Evolutionary conservation across 768 basidiomycete genomes (phyloP).

Genomic region (Pleurotus ostreatus): DNA sequence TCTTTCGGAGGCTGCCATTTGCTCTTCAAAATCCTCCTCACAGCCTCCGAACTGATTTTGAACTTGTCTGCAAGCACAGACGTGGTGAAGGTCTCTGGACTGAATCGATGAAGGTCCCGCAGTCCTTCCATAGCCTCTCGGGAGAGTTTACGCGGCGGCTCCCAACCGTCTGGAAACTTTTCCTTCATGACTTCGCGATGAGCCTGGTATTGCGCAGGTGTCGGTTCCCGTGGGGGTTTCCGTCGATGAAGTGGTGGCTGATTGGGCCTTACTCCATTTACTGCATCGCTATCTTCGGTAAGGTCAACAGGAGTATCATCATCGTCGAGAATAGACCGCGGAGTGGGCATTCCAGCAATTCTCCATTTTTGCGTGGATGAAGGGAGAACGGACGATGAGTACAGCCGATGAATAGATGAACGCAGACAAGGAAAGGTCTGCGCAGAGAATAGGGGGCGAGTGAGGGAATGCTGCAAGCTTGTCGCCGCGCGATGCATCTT

Average conservation of each 20-base stretch:
- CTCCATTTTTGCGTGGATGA: conserved; percentile 32
- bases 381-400: conserved; percentile 2
- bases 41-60: conserved; percentile 76
- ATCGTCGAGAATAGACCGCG: conserved; percentile 46
- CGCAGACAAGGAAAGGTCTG: background rate
- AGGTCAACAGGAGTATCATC: conserved; percentile 41
- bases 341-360: conserved; percentile 31
- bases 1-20: conserved; percentile 62
- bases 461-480: background rate
- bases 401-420: conserved; percentile 4
- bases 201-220: conserved; percentile 43
- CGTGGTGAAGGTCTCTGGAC: conserved; percentile 62
- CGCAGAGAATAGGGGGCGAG: background rate
- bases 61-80: conserved; percentile 72
- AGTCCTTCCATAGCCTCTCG: conserved; percentile 83
- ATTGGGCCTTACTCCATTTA: conserved; percentile 36
- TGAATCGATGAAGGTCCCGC: conserved; percentile 58
- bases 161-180: conserved; percentile 66
- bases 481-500: conserved; percentile 16
- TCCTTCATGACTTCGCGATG: conserved; percentile 51
- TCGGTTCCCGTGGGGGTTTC: conserved; percentile 33
- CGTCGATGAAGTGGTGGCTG: conserved; percentile 34
- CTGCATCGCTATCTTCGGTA: conserved; percentile 47
- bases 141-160: conserved; percentile 75
- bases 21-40: conserved; percentile 74